Evolutionary conservation across 306 rosid species (phyloP).

Genomic region (Pterocarpus santalinus): DNA sequence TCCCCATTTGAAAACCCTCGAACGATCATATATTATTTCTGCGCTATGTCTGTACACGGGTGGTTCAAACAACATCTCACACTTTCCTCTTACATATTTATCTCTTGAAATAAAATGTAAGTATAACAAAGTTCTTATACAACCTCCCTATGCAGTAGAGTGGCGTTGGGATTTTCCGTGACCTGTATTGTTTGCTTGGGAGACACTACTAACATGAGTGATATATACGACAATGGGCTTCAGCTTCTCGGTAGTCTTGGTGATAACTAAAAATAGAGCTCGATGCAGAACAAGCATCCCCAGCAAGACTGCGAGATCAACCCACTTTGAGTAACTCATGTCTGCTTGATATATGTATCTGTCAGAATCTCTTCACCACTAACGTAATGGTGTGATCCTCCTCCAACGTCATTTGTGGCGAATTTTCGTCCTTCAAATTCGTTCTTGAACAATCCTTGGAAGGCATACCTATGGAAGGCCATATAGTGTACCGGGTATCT

Average conservation of each 20-base stretch:
- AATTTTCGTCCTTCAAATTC: conserved; percentile 63
- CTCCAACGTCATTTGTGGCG: neutral
- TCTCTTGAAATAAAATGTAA: too few relatives aligned
- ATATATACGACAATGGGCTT: conserved; percentile 41
- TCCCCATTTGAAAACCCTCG: too few relatives aligned
- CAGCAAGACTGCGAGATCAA: conserved; percentile 62
- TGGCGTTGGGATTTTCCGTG: conserved; percentile 45
- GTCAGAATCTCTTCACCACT: conserved; percentile 65
- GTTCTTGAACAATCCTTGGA: conserved; percentile 74
- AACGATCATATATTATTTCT: too few relatives aligned
- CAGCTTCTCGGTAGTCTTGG: conserved; percentile 58
- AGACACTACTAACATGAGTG: neutral
- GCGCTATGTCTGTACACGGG: too few relatives aligned
- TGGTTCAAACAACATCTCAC: too few relatives aligned
- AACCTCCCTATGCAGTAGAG: conserved; percentile 26
- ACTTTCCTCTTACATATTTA: too few relatives aligned
- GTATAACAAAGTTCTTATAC: neutral
- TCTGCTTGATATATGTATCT: conserved; percentile 47
- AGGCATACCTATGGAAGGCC: conserved; percentile 70
- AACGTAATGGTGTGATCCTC: neutral
- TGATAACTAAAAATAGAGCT: conserved; percentile 56
- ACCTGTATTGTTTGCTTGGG: conserved; percentile 32
- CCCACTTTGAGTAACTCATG: conserved; percentile 77
- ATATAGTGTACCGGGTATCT: conserved; percentile 66
- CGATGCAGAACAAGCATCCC: conserved; percentile 67